phyloP scores from a whole-genome alignment of 352 stramenopile genomes.

The Phytophthora pisi region DNA sequence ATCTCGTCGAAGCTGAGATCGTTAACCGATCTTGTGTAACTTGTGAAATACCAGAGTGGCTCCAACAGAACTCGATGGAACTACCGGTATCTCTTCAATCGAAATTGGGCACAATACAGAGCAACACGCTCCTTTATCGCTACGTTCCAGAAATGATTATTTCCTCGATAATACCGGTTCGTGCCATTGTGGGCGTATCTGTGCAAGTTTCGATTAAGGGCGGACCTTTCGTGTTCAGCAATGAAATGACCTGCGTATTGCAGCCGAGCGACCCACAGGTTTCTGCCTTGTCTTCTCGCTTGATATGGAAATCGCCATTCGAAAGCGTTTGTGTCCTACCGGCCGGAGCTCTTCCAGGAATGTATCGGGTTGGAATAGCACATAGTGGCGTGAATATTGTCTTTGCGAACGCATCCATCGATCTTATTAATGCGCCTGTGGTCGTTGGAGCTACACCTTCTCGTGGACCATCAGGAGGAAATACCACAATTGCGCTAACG shows the following conservation, averaged over 20 bases:
- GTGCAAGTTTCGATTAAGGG: slow-evolving; percentile 31
- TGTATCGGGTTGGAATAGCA: slow-evolving; percentile 34
- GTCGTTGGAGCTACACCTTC: slow-evolving; percentile 29
- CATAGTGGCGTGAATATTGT: slow-evolving; percentile 33
- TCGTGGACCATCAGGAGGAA: slow-evolving; percentile 23
- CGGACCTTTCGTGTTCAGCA: slow-evolving; percentile 30
- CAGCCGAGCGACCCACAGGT: neutral
- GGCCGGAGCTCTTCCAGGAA: neutral
- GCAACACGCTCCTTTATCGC: slow-evolving; percentile 49
- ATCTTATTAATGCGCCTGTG: slow-evolving; percentile 31
- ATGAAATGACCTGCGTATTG: slow-evolving; percentile 27
- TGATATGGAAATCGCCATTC: slow-evolving; percentile 37
- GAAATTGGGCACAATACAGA: slow-evolving; percentile 18
- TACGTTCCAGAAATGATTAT: slow-evolving; percentile 34
- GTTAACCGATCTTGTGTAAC: slow-evolving; percentile 32
- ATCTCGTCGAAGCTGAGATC: slow-evolving; percentile 12
- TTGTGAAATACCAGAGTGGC: slow-evolving; percentile 38
- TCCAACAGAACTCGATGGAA: slow-evolving; percentile 20
- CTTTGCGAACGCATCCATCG: slow-evolving; percentile 16
- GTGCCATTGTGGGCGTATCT: slow-evolving; percentile 16
- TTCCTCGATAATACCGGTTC: slow-evolving; percentile 28
- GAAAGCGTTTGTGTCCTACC: slow-evolving; percentile 35
- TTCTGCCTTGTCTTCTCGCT: slow-evolving; percentile 4
- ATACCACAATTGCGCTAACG: slow-evolving; percentile 34
- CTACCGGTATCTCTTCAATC: slow-evolving; percentile 41